Base-by-base conservation (phyloP, 495 filamentous ascomycete genomes). In the Penicillium parvum region DNA sequence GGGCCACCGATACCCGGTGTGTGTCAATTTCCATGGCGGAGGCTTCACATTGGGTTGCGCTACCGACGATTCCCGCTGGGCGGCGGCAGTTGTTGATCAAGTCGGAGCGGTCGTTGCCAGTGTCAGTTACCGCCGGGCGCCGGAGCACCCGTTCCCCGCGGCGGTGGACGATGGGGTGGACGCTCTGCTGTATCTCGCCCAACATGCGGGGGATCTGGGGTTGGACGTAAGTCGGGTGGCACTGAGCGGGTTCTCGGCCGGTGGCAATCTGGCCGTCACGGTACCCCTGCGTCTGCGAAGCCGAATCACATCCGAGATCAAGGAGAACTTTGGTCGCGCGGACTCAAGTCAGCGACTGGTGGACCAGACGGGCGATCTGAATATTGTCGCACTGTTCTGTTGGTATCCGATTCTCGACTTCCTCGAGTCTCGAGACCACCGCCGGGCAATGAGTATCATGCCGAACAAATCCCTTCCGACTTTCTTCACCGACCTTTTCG, bases 351-450 rank as follows among this genome's bases (percentile, higher is more conserved):
- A 60, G 46, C 58, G 55, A 29, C 49, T 67, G 12, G 59, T 66
- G 39, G 55, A 55, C 21, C 50, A 65, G 26, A 58, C 52, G 46
- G 65, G 48, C 37, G 58, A 71, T 33, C 53, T 71, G 35, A 66
- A 68, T 29, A 76, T 80, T 45, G 61, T 76, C 23, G 72, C 68
- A n/a, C 61, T 79, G 14, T 82, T 88, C 22, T 78, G 81, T 34
- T 96, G 84, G 78, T 96, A 96, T 52, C 91, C 91, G 0, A 74
- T 84, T 10, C 80, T 85, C 12, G 91, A 96, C 61, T 94, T 90
- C 61, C 85, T 88, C 2, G 68, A 79, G 10, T 79, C 82, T 1
- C 82, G 91, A 4, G 81, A 77, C 2, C 76, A 84, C 37, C 84
- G 87, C n/a, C 81, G 88, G 8, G 72, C 73, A 1, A 78, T 76